These are phyloP conservation scores for Curvularia verruculosa DNA, from an alignment of 2,329 filamentous ascomycete species.

Conservation along the genomic window DNA sequence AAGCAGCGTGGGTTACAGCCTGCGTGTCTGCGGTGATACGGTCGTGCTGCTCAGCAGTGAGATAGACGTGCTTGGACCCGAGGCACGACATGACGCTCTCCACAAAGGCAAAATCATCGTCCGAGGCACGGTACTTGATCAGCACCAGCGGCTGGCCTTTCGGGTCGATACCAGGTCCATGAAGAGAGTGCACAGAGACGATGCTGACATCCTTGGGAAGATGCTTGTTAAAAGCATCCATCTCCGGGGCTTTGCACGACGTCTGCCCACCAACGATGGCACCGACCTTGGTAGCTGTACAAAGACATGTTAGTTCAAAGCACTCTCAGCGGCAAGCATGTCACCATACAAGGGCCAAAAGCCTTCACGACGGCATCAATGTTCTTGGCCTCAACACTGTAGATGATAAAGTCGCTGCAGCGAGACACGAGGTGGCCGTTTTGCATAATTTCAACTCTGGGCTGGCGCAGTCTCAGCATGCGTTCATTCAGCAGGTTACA, in stretches of 20 bases:
- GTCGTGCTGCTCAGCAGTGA: constrained; percentile 87
- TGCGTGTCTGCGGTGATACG: constrained; percentile 98
- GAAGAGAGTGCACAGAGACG: constrained; percentile 93
- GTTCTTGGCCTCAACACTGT: constrained; percentile 92
- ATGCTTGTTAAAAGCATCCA: constrained; percentile 87
- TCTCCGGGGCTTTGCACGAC: constrained; percentile 96
- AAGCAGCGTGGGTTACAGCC: constrained; percentile 95
- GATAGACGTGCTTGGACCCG: constrained; percentile 82
- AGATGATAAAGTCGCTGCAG: constrained; percentile 97
- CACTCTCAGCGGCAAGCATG: constrained; percentile 10
- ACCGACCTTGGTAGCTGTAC: constrained; percentile 84
- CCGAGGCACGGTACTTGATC: constrained; percentile 88
- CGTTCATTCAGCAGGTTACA: constrained; percentile 44
- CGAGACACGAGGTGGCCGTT: constrained; percentile 97
- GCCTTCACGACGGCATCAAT: constrained; percentile 86
- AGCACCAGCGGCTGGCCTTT: constrained; percentile 89
- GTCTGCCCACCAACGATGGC: constrained; percentile 98
- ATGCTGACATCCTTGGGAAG: constrained; percentile 90
- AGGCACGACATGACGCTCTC: constrained; percentile 83
- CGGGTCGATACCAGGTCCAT: constrained; percentile 88
- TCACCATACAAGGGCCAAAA: constrained; percentile 85
- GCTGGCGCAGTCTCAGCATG: constrained; percentile 65
- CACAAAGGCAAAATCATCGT: constrained; percentile 77
- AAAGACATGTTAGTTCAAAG: constrained; percentile 12
- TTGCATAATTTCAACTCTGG: constrained; percentile 79